Evolutionary conservation across 352 stramenopile species (phyloP), one percentile per base, ranked within the genome.

Genomic region (Plasmopara muralis): DNA sequence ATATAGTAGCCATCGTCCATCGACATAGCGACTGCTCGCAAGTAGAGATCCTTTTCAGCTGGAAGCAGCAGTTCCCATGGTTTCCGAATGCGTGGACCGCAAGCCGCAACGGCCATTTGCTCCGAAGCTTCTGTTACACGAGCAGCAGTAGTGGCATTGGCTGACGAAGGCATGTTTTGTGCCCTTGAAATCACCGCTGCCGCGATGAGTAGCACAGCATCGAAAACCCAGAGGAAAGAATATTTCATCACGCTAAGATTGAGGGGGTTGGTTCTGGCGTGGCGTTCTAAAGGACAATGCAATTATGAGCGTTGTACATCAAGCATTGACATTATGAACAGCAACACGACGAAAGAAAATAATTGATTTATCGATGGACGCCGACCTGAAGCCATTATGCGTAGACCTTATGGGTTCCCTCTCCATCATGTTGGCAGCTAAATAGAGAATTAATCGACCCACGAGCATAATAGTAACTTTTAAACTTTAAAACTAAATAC

Each of bases 1-100:
- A 91, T 83, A 54, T 95, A 92, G 42, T 83, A 71, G 9, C 83
- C 83, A 43, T 85, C 62, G 48, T 95, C 80, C 85, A 93, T 95
- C 5, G 77, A 57, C 10, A 53, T 72, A 29, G 76, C 74, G 38
- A 95, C 66, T 14, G 85, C 85, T 6, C 74, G 72, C 33, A 93
- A 50, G 57, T 93, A 95, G 20, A 90, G 9, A 0, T 77, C 62
- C 52, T 90, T 90, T 54, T 95, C 83, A 5, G 57, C 30, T 6
- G 59, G 62, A 8, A 75, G 64, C 49, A 89, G 48, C 9, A 55
- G 42, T 4, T 93, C 78, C 84, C 84, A 95, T 13, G 84, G 70
- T 56, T 83, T 87, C 16, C 84, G 80, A 30, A 92, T 84, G 13
- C 84, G 82, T 5, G 76, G 75, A 1, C 79, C 78, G 37, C 83